phyloP scores from a whole-genome alignment of 2,329 filamentous ascomycete species.

The Aureobasidium zeae region DNA sequence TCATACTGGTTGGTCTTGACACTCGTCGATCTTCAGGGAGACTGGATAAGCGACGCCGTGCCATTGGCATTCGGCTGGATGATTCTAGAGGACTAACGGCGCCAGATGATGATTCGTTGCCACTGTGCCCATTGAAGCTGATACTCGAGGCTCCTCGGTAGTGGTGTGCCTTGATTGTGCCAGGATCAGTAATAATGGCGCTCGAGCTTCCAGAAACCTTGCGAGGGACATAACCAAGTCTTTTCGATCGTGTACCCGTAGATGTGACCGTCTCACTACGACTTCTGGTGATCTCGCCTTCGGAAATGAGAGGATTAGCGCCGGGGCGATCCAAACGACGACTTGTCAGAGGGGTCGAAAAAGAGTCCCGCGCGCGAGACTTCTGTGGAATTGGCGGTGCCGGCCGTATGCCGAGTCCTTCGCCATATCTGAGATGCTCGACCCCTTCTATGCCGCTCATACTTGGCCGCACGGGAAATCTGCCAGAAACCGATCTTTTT shows the following conservation, averaged over 20 bases:
- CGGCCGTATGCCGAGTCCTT: slow-evolving; percentile 52
- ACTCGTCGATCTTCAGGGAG: slow-evolving; percentile 18
- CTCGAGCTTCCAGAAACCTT: slow-evolving; percentile 41
- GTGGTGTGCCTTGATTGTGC: slow-evolving; percentile 25
- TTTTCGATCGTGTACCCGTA: slow-evolving; percentile 45
- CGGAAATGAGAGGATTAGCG: slow-evolving; percentile 60
- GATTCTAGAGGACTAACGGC: slow-evolving; percentile 27
- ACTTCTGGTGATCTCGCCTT: slow-evolving; percentile 57
- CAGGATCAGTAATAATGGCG: slow-evolving; percentile 21
- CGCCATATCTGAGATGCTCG: slow-evolving; percentile 38
- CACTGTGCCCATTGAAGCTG: slow-evolving; percentile 22
- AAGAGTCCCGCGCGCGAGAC: slow-evolving; percentile 61
- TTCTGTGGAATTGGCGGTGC: slow-evolving; percentile 70
- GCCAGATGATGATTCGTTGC: slow-evolving; percentile 26
- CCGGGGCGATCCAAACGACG: slow-evolving; percentile 49
- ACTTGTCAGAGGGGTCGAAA: slow-evolving; percentile 24
- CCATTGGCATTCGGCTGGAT: slow-evolving; percentile 1
- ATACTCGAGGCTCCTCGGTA: slow-evolving; percentile 25
- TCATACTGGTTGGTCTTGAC: slow-evolving; percentile 17
- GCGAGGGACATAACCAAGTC: slow-evolving; percentile 52
- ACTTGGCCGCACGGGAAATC: slow-evolving; percentile 60
- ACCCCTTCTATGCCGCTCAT: slow-evolving; percentile 46
- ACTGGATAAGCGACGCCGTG: slow-evolving; percentile 18
- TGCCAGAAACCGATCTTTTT: slow-evolving; percentile 43
- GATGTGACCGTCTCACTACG: slow-evolving; percentile 51